Conservation (phyloP, 2,329 filamentous ascomycete genomes). For the Talaromyces pinophilus region DNA sequence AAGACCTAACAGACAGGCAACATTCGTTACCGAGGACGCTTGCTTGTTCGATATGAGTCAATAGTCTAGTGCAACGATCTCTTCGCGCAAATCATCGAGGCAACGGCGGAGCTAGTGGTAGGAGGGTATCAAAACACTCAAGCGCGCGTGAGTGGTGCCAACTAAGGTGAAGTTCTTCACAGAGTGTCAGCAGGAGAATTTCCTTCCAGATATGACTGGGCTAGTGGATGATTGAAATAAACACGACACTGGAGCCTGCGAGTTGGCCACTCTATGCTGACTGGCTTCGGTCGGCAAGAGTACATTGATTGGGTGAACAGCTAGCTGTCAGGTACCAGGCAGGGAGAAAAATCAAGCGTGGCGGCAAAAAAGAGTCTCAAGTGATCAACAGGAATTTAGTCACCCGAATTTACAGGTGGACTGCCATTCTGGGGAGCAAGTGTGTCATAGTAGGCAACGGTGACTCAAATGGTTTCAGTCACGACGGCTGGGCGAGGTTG, state of each 20-base stretch:
- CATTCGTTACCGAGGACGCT: conserved; percentile 24
- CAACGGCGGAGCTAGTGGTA: conserved; percentile 18
- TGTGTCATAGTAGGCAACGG: conserved; percentile 21
- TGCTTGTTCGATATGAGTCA: conserved; percentile 24
- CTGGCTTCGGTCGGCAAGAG: not conserved
- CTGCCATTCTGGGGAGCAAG: conserved; percentile 5
- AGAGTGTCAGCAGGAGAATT: conserved; percentile 7
- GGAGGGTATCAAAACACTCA: not conserved
- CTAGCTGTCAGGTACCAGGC: conserved; percentile 18
- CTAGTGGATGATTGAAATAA: conserved; percentile 13
- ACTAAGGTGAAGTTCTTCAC: conserved; percentile 2
- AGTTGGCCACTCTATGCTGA: conserved; percentile 16
- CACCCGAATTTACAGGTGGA: not conserved
- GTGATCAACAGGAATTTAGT: conserved; percentile 15
- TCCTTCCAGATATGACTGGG: not conserved
- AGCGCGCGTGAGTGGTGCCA: conserved; percentile 15
- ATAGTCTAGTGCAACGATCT: conserved; percentile 17
- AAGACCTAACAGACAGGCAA: conserved; percentile 39
- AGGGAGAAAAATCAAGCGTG: conserved; percentile 2
- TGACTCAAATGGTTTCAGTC: conserved; percentile 16
- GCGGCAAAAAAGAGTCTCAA: conserved; percentile 17
- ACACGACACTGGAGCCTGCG: conserved; percentile 9
- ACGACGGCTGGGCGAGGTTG: not conserved
- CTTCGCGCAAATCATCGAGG: conserved; percentile 10
- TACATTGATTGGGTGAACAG: conserved; percentile 11